A percentile compares a stretch with the other conserved stretches of the same genome.
Conservation (phyloP, 306 rosid genomes). For the Fragaria nilgerrensis region DNA sequence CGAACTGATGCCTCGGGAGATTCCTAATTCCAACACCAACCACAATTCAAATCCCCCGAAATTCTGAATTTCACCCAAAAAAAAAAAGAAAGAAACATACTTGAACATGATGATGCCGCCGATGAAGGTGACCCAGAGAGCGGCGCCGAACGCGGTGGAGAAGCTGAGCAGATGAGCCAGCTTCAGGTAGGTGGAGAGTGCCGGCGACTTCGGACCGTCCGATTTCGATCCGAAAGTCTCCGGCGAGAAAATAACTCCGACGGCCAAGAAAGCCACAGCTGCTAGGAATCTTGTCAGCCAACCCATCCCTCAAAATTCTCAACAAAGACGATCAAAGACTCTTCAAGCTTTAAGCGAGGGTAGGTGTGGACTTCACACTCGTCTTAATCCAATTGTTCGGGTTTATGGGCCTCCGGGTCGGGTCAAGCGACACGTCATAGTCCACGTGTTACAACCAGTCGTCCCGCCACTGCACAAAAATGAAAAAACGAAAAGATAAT, state of each 20-base stretch:
- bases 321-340: not conserved
- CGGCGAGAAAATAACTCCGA: conserved; percentile 92
- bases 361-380: too few species aligned
- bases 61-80: not conserved
- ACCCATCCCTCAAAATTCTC: conserved; percentile 46
- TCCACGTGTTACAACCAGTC: conserved; percentile 27
- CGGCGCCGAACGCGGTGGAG: conserved; percentile 88
- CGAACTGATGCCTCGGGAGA: conserved; percentile 97
- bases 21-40: conserved; percentile 45
- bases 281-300: conserved; percentile 70
- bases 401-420: not conserved
- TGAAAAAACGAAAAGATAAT: conserved; percentile 32
- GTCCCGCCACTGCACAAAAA: conserved; percentile 37
- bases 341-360: not conserved
- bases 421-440: not conserved
- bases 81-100: conserved; percentile 27
- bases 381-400: not conserved
- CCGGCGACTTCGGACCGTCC: conserved; percentile 39
- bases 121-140: conserved; percentile 96
- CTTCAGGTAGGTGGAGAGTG: conserved; percentile 64
- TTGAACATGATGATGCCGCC: conserved; percentile 98
- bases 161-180: conserved; percentile 84
- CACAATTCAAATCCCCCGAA: not conserved
- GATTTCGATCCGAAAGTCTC: conserved; percentile 76
- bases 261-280: conserved; percentile 76